Percentiles rank a stretch among this genome's conserved stretches.
phyloP scores from a whole-genome alignment of 106 monocot species.

The Xerophyta viscosa region DNA sequence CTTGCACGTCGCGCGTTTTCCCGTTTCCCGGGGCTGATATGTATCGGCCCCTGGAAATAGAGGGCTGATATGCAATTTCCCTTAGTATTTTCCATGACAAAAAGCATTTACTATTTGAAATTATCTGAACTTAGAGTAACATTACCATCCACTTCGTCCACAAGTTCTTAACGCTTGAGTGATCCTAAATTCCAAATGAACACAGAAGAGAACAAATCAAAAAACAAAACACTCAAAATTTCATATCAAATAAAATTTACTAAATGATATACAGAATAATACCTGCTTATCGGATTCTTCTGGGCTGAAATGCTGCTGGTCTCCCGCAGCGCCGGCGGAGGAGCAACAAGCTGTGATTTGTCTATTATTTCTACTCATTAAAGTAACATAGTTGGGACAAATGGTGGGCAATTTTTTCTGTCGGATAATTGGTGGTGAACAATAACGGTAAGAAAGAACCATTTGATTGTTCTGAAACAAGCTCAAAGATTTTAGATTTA shows the following conservation, averaged over 20 bases:
- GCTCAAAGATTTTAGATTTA: too few species aligned
- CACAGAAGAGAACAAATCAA: not conserved
- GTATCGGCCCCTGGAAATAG: too few species aligned
- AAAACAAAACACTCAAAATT: not conserved
- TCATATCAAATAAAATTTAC: not conserved
- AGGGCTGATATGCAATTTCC: too few species aligned
- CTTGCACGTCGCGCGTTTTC: too few species aligned
- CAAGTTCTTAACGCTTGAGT: constrained; percentile 9
- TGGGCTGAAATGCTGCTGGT: not conserved
- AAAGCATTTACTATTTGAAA: not conserved
- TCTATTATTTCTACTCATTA: too few species aligned
- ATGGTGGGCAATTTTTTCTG: too few species aligned
- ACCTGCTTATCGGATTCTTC: constrained; percentile 8
- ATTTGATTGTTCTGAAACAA: too few species aligned
- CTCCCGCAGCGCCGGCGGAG: constrained; percentile 22
- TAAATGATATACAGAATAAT: not conserved
- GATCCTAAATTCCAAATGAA: not conserved
- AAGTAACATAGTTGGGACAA: too few species aligned
- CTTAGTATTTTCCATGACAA: not conserved
- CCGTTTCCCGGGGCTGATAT: too few species aligned
- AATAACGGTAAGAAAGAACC: too few species aligned
- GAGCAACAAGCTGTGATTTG: constrained; percentile 26
- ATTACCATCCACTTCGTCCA: constrained; percentile 67
- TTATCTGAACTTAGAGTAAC: not conserved
- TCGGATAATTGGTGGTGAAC: too few species aligned